Percentiles rank a stretch among this genome's conserved stretches.
Conservation (phyloP, 2,329 filamentous ascomycete genomes). For the Fusarium agapanthi region DNA sequence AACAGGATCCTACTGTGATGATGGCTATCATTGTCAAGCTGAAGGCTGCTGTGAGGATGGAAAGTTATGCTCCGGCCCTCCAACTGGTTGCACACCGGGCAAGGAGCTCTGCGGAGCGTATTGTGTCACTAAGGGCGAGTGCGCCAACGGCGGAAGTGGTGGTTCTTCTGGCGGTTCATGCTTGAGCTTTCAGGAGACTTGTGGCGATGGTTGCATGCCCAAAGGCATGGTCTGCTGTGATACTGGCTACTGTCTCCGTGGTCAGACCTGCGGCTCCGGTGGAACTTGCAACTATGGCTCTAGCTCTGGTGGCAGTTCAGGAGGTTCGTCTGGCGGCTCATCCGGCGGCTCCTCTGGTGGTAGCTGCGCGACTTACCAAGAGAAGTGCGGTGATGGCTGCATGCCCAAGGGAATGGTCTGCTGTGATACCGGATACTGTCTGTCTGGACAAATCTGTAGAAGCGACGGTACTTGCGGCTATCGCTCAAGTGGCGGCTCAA, state of each 20-base stretch:
- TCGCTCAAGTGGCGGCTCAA: constrained; percentile 9
- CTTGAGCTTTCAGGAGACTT: constrained; percentile 31
- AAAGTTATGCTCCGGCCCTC: constrained; percentile 44
- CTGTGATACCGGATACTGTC: constrained; percentile 44
- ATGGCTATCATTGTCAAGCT: constrained; percentile 42
- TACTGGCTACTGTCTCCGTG: constrained; percentile 45
- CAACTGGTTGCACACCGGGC: constrained; percentile 38
- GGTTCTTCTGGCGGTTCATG: constrained; percentile 27
- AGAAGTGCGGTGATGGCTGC: constrained; percentile 37
- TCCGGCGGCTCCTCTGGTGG: constrained; percentile 21
- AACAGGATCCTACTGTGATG: constrained; percentile 45
- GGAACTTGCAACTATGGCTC: constrained; percentile 23
- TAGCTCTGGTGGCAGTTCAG: constrained; percentile 18
- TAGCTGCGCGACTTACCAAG: constrained; percentile 31
- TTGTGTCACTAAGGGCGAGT: constrained; percentile 45
- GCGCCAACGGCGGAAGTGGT: constrained; percentile 12
- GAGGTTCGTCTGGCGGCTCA: constrained; percentile 18
- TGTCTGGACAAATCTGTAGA: constrained; percentile 37
- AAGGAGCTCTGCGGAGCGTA: constrained; percentile 39
- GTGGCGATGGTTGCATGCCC: constrained; percentile 43
- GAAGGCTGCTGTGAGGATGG: constrained; percentile 48
- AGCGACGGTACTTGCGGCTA: constrained; percentile 27
- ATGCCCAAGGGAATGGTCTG: constrained; percentile 43
- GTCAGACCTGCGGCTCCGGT: constrained; percentile 37
- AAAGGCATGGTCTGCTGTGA: constrained; percentile 41